Percentiles rank a stretch among this genome's conserved stretches.
phyloP scores from a whole-genome alignment of 1,284 basidiomycete genomes.

The Termitomyces sp. region DNA sequence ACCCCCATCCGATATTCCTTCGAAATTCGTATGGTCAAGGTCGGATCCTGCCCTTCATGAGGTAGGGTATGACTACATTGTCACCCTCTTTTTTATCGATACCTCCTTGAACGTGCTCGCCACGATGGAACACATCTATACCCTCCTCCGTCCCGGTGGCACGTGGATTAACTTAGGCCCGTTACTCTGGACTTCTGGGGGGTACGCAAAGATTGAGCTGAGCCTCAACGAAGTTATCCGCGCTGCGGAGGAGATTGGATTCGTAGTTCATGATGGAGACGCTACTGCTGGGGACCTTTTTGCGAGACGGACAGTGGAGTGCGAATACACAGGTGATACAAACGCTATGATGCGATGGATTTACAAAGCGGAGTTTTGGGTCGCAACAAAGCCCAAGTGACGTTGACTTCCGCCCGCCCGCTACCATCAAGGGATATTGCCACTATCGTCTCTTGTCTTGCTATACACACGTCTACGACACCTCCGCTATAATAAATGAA shows the following conservation, averaged over 20 bases:
- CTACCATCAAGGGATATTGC: not conserved
- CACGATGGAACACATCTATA: slow-evolving; percentile 48
- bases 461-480: too few relatives aligned
- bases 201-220: slow-evolving; percentile 50
- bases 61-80: slow-evolving; percentile 49
- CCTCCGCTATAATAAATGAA: not conserved
- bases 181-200: slow-evolving; percentile 55
- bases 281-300: slow-evolving; percentile 13
- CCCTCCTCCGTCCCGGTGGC: slow-evolving; percentile 51
- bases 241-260: slow-evolving; percentile 47
- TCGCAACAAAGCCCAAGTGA: slow-evolving; percentile 40
- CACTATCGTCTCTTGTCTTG: not conserved
- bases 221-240: slow-evolving; percentile 55
- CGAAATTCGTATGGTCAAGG: slow-evolving; percentile 14
- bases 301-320: slow-evolving; percentile 41
- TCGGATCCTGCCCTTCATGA: not conserved
- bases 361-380: slow-evolving; percentile 64
- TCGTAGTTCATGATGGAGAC: slow-evolving; percentile 29
- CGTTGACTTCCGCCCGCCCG: not conserved
- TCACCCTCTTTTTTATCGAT: slow-evolving; percentile 70
- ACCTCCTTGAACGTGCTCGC: slow-evolving; percentile 56
- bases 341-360: slow-evolving; percentile 65
- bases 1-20: slow-evolving; percentile 11
- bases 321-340: slow-evolving; percentile 59
- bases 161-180: slow-evolving; percentile 68